A percentile compares a stretch with the other conserved stretches of the same genome.
These are phyloP conservation scores for Pisolithus tinctorius DNA, from an alignment of 768 basidiomycete genomes.

Conservation along the genomic window DNA sequence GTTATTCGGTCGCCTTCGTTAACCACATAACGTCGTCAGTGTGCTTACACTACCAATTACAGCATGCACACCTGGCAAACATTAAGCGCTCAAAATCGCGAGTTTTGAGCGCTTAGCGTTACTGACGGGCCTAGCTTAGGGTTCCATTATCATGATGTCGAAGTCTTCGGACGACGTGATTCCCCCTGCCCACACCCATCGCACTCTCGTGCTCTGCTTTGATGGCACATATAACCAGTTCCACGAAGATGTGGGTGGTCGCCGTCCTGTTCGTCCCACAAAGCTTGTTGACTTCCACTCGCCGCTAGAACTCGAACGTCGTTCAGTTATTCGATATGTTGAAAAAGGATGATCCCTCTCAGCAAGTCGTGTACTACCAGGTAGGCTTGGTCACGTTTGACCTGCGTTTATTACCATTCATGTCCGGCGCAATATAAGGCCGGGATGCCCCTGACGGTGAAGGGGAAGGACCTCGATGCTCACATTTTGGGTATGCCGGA, in stretches of 20 bases:
- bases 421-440: constrained; percentile 32
- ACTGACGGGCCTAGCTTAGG: not conserved
- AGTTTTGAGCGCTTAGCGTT: no score
- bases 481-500: constrained; percentile 60
- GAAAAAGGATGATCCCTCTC: constrained; percentile 52
- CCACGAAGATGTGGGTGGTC: constrained; percentile 46
- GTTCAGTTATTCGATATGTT: constrained; percentile 63
- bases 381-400: constrained; percentile 22
- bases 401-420: not conserved
- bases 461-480: constrained; percentile 54
- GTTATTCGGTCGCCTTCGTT: no score
- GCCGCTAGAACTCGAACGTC: constrained; percentile 63
- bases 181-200: constrained; percentile 36
- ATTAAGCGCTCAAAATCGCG: no score
- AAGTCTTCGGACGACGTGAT: constrained; percentile 26
- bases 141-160: not conserved
- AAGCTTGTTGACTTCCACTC: not conserved
- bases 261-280: not conserved
- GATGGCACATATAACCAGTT: constrained; percentile 60
- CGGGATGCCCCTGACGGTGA: constrained; percentile 55
- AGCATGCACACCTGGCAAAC: no score
- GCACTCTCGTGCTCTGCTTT: constrained; percentile 66
- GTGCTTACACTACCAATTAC: no score
- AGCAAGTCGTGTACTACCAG: constrained; percentile 75
- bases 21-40: no score